A percentile compares a stretch with the other conserved stretches of the same genome.
Evolutionary conservation across 768 basidiomycete species (phyloP).

Genomic region (Chalciporus piperatus): DNA sequence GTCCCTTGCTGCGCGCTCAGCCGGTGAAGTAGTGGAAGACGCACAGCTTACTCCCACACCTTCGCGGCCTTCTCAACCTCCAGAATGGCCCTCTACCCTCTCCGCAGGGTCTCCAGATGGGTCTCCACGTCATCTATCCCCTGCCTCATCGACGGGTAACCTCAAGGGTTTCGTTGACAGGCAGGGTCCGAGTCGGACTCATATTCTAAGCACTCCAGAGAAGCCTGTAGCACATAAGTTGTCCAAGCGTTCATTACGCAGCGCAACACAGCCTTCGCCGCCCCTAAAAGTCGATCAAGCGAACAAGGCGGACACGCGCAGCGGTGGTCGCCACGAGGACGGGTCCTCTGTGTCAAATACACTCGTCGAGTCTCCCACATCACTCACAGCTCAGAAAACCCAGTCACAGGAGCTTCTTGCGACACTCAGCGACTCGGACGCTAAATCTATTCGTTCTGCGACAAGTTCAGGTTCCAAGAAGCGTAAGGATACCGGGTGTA

Average conservation of each 20-base stretch:
- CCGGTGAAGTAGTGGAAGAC: constrained; percentile 27
- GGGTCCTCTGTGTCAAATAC: background rate
- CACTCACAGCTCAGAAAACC: constrained; percentile 3
- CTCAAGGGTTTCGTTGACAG: constrained; percentile 27
- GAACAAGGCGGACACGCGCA: constrained; percentile 6
- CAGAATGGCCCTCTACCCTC: constrained; percentile 17
- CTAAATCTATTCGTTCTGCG: constrained; percentile 24
- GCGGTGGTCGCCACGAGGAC: constrained; percentile 22
- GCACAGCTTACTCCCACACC: constrained; percentile 29
- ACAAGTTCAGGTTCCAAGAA: constrained; percentile 27
- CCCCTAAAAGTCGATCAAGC: constrained; percentile 25
- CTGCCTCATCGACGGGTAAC: constrained; percentile 33
- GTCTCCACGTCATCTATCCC: constrained; percentile 24
- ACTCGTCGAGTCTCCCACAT: constrained; percentile 24
- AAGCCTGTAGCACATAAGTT: constrained; percentile 10
- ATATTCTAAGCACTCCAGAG: background rate
- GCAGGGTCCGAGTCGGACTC: constrained; percentile 5
- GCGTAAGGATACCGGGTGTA: constrained; percentile 15
- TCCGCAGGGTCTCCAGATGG: constrained; percentile 8
- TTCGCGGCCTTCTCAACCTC: constrained; percentile 5
- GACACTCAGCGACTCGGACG: constrained; percentile 21
- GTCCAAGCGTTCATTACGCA: constrained; percentile 27
- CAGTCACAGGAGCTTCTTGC: constrained; percentile 20
- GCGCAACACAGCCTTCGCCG: constrained; percentile 26
- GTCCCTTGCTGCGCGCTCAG: constrained; percentile 31